A percentile compares a stretch with the other conserved stretches of the same genome.
phyloP scores from a whole-genome alignment of 2,329 filamentous ascomycete genomes.

The Fusarium beomiforme region DNA sequence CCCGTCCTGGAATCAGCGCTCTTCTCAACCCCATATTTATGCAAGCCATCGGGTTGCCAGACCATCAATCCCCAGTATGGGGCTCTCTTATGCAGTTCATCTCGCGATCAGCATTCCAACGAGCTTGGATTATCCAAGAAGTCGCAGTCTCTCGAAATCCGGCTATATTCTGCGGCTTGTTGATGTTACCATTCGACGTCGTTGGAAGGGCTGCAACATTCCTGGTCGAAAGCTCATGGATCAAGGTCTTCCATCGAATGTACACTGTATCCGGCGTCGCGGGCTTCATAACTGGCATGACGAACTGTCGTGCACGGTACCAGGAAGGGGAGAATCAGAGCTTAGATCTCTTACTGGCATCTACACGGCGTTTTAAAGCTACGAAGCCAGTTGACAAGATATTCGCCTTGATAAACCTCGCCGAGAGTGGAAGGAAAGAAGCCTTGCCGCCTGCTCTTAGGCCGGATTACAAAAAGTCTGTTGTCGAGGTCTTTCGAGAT shows the following conservation, averaged over 20 bases:
- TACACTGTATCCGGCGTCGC: background rate
- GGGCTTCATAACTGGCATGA: background rate
- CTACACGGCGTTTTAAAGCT: background rate
- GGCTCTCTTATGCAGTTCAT: background rate
- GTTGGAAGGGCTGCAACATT: background rate
- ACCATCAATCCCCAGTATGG: background rate
- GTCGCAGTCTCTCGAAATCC: background rate
- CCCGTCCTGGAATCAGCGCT: background rate
- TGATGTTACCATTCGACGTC: background rate
- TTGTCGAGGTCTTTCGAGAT: background rate
- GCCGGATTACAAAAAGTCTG: background rate
- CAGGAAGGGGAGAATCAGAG: background rate
- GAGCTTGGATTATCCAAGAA: background rate
- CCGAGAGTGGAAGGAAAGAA: background rate
- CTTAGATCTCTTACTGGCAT: background rate
- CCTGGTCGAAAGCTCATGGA: background rate
- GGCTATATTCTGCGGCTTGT: background rate
- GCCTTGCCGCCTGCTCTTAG: rapidly evolving
- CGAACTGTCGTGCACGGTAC: background rate
- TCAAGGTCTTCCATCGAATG: background rate
- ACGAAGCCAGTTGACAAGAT: background rate
- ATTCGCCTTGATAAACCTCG: background rate
- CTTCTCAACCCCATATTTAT: background rate
- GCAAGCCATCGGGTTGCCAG: background rate
- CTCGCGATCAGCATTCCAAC: background rate